Evolutionary conservation across 2,329 filamentous ascomycete genomes (phyloP).

Genomic region (Sclerotinia sclerotiorum): DNA sequence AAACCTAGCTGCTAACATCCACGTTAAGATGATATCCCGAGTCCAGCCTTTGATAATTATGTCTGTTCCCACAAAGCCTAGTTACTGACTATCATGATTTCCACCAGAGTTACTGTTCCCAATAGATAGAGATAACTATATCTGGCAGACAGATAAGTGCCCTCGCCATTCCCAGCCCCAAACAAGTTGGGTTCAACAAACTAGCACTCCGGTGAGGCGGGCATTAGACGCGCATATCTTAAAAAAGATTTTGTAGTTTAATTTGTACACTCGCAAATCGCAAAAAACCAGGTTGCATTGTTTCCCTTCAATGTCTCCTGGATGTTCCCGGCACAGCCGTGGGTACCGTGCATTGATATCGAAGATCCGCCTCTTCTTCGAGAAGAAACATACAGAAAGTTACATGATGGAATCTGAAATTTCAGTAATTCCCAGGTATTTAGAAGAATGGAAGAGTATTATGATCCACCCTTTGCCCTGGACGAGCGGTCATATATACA

Average conservation of each 20-base stretch:
- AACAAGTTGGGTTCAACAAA: too few species aligned
- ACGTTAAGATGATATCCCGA: too few species aligned
- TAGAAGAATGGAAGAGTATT: neutral
- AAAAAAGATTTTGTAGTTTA: neutral
- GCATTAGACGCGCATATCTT: neutral
- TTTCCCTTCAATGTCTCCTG: neutral
- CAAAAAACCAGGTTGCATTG: neutral
- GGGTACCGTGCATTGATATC: constrained; percentile 11
- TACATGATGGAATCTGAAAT: neutral
- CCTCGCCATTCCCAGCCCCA: neutral
- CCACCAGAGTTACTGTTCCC: neutral
- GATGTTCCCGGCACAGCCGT: constrained; percentile 1
- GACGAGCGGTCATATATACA: too few species aligned
- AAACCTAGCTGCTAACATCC: neutral
- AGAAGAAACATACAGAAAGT: neutral
- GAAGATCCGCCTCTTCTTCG: neutral
- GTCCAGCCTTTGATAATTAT: too few species aligned
- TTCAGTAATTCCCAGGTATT: neutral
- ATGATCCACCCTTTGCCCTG: neutral
- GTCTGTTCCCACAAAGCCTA: too few species aligned
- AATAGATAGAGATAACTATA: neutral
- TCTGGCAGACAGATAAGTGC: neutral
- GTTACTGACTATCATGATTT: too few species aligned
- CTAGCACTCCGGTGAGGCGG: neutral
- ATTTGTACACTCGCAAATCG: too few species aligned